Evolutionary conservation across 495 filamentous ascomycete genomes (phyloP), one percentile per base, ranked within the genome.

Genomic region (Hypoxylon lienhwacheense): DNA sequence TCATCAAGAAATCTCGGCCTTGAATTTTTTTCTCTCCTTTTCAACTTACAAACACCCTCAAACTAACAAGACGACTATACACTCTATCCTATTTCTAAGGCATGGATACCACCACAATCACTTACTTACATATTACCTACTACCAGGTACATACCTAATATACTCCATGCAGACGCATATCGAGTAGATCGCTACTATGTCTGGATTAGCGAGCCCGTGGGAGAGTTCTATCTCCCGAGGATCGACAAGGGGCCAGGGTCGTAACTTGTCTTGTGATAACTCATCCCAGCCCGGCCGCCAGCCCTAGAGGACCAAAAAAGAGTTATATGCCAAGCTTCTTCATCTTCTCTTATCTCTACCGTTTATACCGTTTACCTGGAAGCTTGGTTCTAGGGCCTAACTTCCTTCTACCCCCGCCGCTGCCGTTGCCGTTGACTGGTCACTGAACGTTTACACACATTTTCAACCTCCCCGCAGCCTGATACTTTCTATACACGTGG

Each of bases 391-490:
- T n/a, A n/a, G n/a, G n/a, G n/a, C n/a, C n/a, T n/a, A n/a, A n/a
- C n/a, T n/a, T n/a, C n/a, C n/a, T n/a, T n/a, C n/a, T n/a, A n/a
- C n/a, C 51, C 58, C 51, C 58, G 58, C 52, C 41, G 16, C 24
- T 25, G 29, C 35, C 11, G n/a, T n/a, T n/a, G n/a, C n/a, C n/a
- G n/a, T n/a, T n/a, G n/a, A n/a, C n/a, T n/a, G n/a, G n/a, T n/a
- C n/a, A n/a, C n/a, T 3, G 46, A 58, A 34, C 45, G 41, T 58
- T 50, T 7, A 43, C 19, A 55, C n/a, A n/a, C n/a, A n/a, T n/a
- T n/a, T n/a, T n/a, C n/a, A 55, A 34, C 45, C 53, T 33, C 48
- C 55, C 49, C 55, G 55, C 56, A 32, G 56, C 37, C 45, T 59
- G 40, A 37, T 48, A 44, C 37, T 49, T 59, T 45, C 44, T 48